These are phyloP conservation scores for Pyrus bretschneideri DNA, from an alignment of 306 rosid species.

Conservation along the genomic window DNA sequence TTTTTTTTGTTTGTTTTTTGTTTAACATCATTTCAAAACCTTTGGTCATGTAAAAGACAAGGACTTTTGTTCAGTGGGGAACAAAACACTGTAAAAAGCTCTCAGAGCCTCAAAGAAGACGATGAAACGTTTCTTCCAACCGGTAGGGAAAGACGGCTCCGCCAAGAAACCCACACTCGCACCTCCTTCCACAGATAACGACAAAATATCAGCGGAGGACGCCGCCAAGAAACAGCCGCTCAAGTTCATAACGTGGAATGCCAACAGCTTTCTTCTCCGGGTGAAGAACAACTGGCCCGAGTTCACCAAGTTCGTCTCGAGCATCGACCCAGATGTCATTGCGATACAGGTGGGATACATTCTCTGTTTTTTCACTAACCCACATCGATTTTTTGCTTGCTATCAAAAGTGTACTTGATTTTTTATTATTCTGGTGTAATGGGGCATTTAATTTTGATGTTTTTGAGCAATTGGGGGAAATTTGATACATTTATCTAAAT, in stretches of 20 bases:
- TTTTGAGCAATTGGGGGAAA: not conserved
- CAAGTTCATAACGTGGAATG: conserved; percentile 92
- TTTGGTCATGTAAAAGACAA: not conserved
- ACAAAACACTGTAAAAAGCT: not conserved
- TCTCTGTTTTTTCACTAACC: not conserved
- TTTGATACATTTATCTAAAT: not conserved
- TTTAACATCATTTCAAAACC: too few species aligned
- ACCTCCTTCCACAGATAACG: conserved; percentile 23
- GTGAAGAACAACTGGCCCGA: conserved; percentile 76
- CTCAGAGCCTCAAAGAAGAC: not conserved
- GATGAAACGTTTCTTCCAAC: conserved; percentile 84
- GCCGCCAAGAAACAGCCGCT: conserved; percentile 54
- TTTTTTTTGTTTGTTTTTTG: too few species aligned
- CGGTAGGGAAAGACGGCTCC: conserved; percentile 61
- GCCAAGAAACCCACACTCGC: conserved; percentile 51
- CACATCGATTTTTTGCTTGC: not conserved
- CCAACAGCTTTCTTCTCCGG: conserved; percentile 82
- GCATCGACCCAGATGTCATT: conserved; percentile 80
- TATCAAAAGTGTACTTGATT: not conserved
- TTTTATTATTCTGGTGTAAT: not conserved
- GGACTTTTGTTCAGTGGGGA: not conserved
- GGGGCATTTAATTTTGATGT: not conserved
- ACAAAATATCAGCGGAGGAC: conserved; percentile 10
- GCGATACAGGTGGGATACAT: conserved; percentile 55
- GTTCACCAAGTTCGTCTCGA: conserved; percentile 47